Percentiles rank a stretch among this genome's conserved stretches.
These are phyloP conservation scores for Dittrichia graveolens DNA, from an alignment of 129 eudicot genomes.

Conservation along the genomic window DNA sequence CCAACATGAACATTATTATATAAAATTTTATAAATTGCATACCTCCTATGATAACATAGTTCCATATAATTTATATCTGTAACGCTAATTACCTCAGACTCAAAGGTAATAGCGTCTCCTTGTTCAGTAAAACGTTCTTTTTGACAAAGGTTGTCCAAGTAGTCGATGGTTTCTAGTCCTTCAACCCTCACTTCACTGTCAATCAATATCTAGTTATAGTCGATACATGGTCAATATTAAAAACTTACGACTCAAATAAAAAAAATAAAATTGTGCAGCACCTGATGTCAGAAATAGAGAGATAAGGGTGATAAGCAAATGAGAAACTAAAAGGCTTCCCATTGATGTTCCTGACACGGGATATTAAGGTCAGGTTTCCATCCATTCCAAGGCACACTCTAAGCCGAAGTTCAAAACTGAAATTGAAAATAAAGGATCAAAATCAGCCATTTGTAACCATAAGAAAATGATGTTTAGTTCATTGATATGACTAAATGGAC, in stretches of 20 bases:
- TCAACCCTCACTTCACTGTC: conserved; percentile 94
- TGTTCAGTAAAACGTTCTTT: conserved; percentile 91
- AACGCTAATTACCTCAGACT: conserved; percentile 63
- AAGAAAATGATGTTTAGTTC: neutral
- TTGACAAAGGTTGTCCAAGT: conserved; percentile 65
- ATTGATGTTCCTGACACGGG: conserved; percentile 78
- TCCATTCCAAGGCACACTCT: conserved; percentile 67
- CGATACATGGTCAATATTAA: neutral
- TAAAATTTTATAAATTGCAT: no score
- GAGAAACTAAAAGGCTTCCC: conserved; percentile 93
- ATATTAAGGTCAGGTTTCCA: conserved; percentile 64
- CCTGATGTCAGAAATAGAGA: conserved; percentile 93
- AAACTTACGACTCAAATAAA: neutral
- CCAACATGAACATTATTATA: neutral
- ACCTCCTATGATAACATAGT: no score
- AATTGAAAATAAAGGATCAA: conserved; percentile 34
- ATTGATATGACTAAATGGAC: neutral
- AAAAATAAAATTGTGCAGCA: conserved; percentile 31
- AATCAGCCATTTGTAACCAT: conserved; percentile 13
- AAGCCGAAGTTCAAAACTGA: conserved; percentile 80
- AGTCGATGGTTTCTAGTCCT: conserved; percentile 93
- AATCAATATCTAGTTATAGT: conserved; percentile 8
- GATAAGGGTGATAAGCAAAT: conserved; percentile 71
- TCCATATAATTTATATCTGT: no score
- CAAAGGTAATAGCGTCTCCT: conserved; percentile 94